Evolutionary conservation across 2,329 filamentous ascomycete genomes (phyloP).

Genomic region (Scytalidium lignicola): DNA sequence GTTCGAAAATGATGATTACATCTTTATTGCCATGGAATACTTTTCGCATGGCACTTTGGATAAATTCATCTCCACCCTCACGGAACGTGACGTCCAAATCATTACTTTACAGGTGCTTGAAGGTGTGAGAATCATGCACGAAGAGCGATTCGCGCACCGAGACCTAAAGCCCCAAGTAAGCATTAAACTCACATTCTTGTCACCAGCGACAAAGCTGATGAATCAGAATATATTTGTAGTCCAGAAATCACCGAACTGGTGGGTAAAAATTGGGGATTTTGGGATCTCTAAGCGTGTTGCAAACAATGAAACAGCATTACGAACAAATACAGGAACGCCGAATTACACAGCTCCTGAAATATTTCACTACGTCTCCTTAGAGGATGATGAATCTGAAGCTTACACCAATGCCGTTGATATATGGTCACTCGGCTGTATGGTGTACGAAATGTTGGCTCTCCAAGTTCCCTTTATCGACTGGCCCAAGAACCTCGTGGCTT

Average conservation of each 20-base stretch:
- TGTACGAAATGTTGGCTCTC: not conserved
- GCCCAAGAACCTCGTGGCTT: too few relatives aligned
- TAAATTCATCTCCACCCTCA: conserved; percentile 19
- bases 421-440: conserved; percentile 8
- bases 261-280: conserved; percentile 36
- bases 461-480: too few relatives aligned
- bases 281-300: conserved; percentile 29
- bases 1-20: conserved; percentile 25
- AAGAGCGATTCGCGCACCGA: conserved; percentile 29
- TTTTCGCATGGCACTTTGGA: conserved; percentile 30
- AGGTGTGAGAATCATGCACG: conserved; percentile 31
- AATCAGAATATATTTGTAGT: conserved; percentile 30
- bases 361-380: conserved; percentile 3
- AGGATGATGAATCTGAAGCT: not conserved
- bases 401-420: conserved; percentile 15
- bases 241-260: conserved; percentile 24
- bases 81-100: conserved; percentile 22
- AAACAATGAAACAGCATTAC: conserved; percentile 7
- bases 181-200: not conserved
- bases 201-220: not conserved
- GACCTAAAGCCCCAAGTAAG: conserved; percentile 33
- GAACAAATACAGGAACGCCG: conserved; percentile 10
- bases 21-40: conserved; percentile 36
- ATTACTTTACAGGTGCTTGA: conserved; percentile 29
- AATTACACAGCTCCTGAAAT: conserved; percentile 16